phyloP scores from a whole-genome alignment of 2,329 filamentous ascomycete species.

The Colletotrichum brevisporum region DNA sequence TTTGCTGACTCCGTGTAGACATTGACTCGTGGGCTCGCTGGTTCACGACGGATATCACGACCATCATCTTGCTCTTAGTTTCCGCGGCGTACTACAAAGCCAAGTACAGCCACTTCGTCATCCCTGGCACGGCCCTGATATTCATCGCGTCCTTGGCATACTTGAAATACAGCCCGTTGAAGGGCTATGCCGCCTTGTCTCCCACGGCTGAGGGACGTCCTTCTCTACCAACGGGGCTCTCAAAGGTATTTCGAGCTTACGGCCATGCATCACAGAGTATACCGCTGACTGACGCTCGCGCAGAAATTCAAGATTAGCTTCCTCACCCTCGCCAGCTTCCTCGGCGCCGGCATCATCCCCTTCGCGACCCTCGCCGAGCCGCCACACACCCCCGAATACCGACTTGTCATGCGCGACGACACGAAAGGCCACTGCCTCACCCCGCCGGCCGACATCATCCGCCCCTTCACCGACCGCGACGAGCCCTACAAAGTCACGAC shows the following conservation, averaged over 20 bases:
- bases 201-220: not conserved
- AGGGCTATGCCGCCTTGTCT: constrained; percentile 24
- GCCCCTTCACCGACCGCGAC: constrained; percentile 26
- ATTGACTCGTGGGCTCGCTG: constrained; percentile 50
- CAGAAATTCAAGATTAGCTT: constrained; percentile 34
- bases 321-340: constrained; percentile 23
- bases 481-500: constrained; percentile 22
- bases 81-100: constrained; percentile 46
- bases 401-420: constrained; percentile 35
- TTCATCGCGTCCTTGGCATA: constrained; percentile 49
- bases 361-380: constrained; percentile 37
- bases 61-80: constrained; percentile 47
- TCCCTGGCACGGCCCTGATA: constrained; percentile 47
- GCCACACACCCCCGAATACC: constrained; percentile 36
- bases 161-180: constrained; percentile 44
- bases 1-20: constrained; percentile 39
- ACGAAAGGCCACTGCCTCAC: constrained; percentile 21
- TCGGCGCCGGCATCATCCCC: constrained; percentile 40
- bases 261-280: not conserved
- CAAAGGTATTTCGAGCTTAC: not conserved
- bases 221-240: not conserved
- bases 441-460: constrained; percentile 23
- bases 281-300: not conserved
- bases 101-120: constrained; percentile 43
- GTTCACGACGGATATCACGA: constrained; percentile 48